Conservation (phyloP, 805 yeast genomes). For the Scheffersomyces ergatensis region DNA sequence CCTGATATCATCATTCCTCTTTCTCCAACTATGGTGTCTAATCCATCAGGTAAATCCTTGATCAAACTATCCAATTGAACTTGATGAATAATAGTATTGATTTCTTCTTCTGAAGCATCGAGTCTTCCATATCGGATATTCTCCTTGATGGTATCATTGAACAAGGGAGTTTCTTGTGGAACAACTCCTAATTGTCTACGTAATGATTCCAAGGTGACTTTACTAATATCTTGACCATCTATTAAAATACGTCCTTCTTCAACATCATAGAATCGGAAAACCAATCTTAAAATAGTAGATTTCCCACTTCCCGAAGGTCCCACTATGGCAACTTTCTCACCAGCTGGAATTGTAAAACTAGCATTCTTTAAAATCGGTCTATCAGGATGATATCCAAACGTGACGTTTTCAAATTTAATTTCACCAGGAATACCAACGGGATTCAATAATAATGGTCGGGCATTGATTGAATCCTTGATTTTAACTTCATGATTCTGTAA, state of each 20-base stretch:
- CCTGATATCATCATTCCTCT: constrained; percentile 99
- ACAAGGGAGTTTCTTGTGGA: constrained; percentile 96
- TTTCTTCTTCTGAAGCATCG: constrained; percentile 70
- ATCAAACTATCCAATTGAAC: constrained; percentile 70
- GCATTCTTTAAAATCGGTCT: constrained; percentile 83
- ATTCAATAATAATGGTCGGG: constrained; percentile 56
- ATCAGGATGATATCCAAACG: constrained; percentile 88
- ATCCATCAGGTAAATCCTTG: constrained; percentile 75
- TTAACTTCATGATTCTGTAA: constrained; percentile 72
- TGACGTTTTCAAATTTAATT: constrained; percentile 83
- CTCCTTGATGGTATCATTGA: constrained; percentile 85
- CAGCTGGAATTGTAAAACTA: constrained; percentile 83
- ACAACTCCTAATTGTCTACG: constrained; percentile 83
- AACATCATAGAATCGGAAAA: constrained; percentile 89
- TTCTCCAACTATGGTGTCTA: constrained; percentile 88
- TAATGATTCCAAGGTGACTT: constrained; percentile 71
- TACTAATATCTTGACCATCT: constrained; percentile 85
- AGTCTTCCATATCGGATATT: constrained; percentile 85
- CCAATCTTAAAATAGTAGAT: constrained; percentile 79
- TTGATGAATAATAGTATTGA: constrained; percentile 56
- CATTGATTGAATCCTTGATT: constrained; percentile 61
- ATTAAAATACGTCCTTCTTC: constrained; percentile 71
- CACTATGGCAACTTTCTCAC: constrained; percentile 87
- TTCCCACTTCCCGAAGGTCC: constrained; percentile 98
- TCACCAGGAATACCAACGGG: constrained; percentile 56